A percentile compares a stretch with the other conserved stretches of the same genome.
phyloP scores from a whole-genome alignment of 228 moss, liverwort and hornwort genomes.

The Sphagnum fallax region DNA sequence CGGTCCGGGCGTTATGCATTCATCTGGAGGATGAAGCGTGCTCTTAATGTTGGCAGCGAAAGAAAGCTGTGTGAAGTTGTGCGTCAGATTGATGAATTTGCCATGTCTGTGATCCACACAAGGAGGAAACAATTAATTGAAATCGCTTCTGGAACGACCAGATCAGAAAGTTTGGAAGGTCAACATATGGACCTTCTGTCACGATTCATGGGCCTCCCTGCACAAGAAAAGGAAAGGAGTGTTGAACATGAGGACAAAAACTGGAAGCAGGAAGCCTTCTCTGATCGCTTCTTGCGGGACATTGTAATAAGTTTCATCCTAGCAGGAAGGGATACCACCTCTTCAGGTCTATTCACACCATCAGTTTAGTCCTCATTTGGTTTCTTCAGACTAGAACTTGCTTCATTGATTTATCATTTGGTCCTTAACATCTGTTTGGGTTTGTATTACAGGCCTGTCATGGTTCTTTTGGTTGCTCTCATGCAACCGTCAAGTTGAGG shows the following conservation, averaged over 20 bases:
- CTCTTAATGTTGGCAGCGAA: conserved; percentile 25
- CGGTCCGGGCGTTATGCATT: conserved; percentile 7
- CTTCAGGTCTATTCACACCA: not conserved
- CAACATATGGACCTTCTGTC: conserved; percentile 45
- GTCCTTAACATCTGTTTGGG: not conserved
- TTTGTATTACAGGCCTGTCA: conserved; percentile 9
- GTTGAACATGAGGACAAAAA: conserved; percentile 21
- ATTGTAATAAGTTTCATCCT: conserved; percentile 48
- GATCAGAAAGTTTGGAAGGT: too few relatives aligned
- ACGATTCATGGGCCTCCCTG: conserved; percentile 45
- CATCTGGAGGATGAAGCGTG: not conserved
- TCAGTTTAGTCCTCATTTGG: too few relatives aligned
- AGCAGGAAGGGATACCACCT: conserved; percentile 48
- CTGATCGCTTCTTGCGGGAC: conserved; percentile 38
- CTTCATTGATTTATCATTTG: not conserved
- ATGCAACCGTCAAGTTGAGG: conserved; percentile 28
- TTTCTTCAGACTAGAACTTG: too few relatives aligned
- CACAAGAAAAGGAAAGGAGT: not conserved
- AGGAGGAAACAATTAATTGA: conserved; percentile 26
- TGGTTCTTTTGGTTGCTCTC: conserved; percentile 45
- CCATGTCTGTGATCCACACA: conserved; percentile 21
- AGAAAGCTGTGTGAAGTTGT: conserved; percentile 11
- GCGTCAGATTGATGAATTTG: conserved; percentile 30
- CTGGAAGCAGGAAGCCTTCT: conserved; percentile 3
- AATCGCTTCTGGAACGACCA: too few relatives aligned